Evolutionary conservation across 2,329 filamentous ascomycete species (phyloP).

Genomic region (Venturia effusa): DNA sequence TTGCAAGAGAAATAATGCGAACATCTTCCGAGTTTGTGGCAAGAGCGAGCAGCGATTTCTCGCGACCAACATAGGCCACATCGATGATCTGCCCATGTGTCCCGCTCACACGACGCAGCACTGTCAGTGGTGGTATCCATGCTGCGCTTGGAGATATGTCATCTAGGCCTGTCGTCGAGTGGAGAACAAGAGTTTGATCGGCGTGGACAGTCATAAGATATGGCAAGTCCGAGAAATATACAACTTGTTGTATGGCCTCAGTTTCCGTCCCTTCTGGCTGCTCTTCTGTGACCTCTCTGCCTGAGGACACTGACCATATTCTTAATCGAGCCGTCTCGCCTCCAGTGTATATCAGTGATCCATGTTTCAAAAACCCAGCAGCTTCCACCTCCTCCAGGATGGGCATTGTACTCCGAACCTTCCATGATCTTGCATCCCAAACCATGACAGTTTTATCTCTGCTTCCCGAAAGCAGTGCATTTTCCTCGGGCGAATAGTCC

Average conservation of each 20-base stretch:
- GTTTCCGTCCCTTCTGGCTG: conserved; percentile 51
- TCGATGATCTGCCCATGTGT: conserved; percentile 98
- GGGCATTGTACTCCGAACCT: conserved; percentile 66
- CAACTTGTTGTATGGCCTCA: conserved; percentile 59
- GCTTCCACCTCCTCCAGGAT: conserved; percentile 78
- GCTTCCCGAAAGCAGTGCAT: conserved; percentile 70
- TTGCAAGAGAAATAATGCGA: conserved; percentile 63
- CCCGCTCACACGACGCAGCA: conserved; percentile 75
- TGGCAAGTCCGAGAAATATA: conserved; percentile 54
- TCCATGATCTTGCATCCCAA: conserved; percentile 85
- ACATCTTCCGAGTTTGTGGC: conserved; percentile 95
- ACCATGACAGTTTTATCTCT: conserved; percentile 90
- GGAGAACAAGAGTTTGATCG: conserved; percentile 77
- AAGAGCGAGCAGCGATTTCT: conserved; percentile 72
- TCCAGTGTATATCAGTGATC: conserved; percentile 67
- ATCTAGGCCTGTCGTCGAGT: conserved; percentile 42
- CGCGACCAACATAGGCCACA: conserved; percentile 70
- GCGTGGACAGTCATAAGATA: conserved; percentile 75
- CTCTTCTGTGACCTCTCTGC: conserved; percentile 67
- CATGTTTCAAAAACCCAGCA: conserved; percentile 65
- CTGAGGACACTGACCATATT: conserved; percentile 70
- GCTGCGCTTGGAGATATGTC: conserved; percentile 26
- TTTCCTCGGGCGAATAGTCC: conserved; percentile 66
- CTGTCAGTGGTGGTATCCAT: conserved; percentile 45
- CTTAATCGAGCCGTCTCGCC: conserved; percentile 75